Percentiles rank a stretch among this genome's conserved stretches.
Conservation (phyloP, 2,329 filamentous ascomycete species). For the Allantophomopsis cytisporea region DNA sequence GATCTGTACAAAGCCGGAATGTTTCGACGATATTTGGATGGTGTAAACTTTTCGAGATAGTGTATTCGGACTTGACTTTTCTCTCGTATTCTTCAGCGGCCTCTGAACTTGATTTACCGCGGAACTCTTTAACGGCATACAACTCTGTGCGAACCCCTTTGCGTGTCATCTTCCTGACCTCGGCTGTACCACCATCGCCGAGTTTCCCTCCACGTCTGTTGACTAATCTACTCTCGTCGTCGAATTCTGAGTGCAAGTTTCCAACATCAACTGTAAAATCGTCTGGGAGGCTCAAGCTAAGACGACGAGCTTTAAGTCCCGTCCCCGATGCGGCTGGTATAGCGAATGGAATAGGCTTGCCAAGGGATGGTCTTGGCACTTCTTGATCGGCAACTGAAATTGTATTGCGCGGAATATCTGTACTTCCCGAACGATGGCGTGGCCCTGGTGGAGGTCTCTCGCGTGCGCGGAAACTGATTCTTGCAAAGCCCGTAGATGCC, state of each 20-base stretch:
- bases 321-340: slow-evolving; percentile 56
- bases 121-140: slow-evolving; percentile 82
- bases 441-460: slow-evolving; percentile 5
- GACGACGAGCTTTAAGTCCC: slow-evolving; percentile 64
- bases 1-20: slow-evolving; percentile 59
- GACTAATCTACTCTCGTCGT: slow-evolving; percentile 55
- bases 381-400: too few relatives aligned
- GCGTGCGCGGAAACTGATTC: slow-evolving; percentile 6
- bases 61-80: slow-evolving; percentile 86
- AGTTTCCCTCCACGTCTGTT: slow-evolving; percentile 62
- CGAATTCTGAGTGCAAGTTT: slow-evolving; percentile 56
- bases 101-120: slow-evolving; percentile 56
- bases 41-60: slow-evolving; percentile 71
- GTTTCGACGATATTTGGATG: slow-evolving; percentile 84
- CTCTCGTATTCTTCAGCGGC: slow-evolving; percentile 64
- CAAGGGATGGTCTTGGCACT: slow-evolving; percentile 3
- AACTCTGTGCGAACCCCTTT: slow-evolving; percentile 52
- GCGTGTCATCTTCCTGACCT: slow-evolving; percentile 67
- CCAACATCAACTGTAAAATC: slow-evolving; percentile 60
- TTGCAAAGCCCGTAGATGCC: slow-evolving; percentile 13
- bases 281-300: slow-evolving; percentile 62
- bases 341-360: slow-evolving; percentile 33
- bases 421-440: slow-evolving; percentile 13
- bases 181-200: slow-evolving; percentile 72
- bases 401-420: slow-evolving; percentile 7